phyloP scores from a whole-genome alignment of 78 protist species.

The Protostelium mycophagum region DNA sequence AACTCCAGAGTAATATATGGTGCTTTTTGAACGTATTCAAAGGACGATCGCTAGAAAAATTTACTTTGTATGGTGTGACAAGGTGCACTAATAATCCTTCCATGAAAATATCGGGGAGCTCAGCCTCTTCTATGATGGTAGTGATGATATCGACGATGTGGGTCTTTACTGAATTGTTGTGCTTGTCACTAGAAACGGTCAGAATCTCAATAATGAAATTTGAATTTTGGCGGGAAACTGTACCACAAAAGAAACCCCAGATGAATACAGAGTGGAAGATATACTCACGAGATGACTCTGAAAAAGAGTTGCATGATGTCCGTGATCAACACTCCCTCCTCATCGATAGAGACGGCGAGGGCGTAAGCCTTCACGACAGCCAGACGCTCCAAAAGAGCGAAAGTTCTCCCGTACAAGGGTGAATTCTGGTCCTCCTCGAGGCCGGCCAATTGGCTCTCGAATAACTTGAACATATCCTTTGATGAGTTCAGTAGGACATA shows the following conservation, averaged over 20 bases:
- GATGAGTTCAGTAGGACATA: too few relatives aligned
- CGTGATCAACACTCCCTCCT: not conserved
- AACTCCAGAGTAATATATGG: too few relatives aligned
- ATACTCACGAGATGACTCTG: not conserved
- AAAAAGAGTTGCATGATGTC: not conserved
- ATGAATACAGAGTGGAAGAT: not conserved
- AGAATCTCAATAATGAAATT: too few relatives aligned
- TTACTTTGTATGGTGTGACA: not conserved
- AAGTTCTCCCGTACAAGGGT: not conserved
- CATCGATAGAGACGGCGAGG: not conserved
- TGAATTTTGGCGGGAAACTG: too few relatives aligned
- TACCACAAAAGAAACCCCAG: too few relatives aligned
- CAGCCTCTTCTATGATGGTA: not conserved
- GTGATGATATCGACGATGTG: not conserved
- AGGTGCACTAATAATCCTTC: not conserved
- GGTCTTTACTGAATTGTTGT: not conserved
- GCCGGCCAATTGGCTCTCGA: not conserved
- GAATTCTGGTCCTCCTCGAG: not conserved
- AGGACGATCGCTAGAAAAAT: too few relatives aligned
- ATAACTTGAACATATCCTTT: not conserved
- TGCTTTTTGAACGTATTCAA: too few relatives aligned
- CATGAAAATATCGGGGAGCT: not conserved
- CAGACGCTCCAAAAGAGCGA: not conserved
- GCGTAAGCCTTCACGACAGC: not conserved
- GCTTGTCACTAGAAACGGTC: not conserved